phyloP scores from a whole-genome alignment of 2,329 filamentous ascomycete species.

The Delphinella strobiligena region DNA sequence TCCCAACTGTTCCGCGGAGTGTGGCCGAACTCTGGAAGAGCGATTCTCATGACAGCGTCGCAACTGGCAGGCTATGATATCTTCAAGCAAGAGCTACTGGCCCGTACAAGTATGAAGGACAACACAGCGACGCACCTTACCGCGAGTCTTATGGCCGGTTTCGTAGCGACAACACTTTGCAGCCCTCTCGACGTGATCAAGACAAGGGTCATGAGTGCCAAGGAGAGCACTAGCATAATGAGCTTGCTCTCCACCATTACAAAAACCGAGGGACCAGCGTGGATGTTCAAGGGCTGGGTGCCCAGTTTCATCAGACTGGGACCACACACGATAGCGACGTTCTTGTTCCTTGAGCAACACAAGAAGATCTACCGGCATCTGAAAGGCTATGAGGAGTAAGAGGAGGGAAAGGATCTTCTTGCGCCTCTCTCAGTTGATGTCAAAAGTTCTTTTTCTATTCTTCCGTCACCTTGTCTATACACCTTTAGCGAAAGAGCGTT shows the following conservation, averaged over 20 bases:
- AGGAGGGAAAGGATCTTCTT: too few relatives aligned
- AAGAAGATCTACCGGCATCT: constrained; percentile 57
- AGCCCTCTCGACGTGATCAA: constrained; percentile 84
- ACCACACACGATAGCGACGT: constrained; percentile 74
- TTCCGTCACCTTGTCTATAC: too few relatives aligned
- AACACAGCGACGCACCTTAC: constrained; percentile 67
- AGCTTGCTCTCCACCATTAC: constrained; percentile 55
- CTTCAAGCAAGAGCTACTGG: constrained; percentile 60
- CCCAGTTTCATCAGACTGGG: constrained; percentile 60
- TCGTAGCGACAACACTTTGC: constrained; percentile 74
- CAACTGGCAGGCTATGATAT: constrained; percentile 78
- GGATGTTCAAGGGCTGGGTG: constrained; percentile 87
- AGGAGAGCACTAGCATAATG: constrained; percentile 41
- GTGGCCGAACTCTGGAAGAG: constrained; percentile 68
- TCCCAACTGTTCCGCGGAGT: constrained; percentile 68
- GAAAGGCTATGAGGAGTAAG: constrained; percentile 4
- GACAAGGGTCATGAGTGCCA: constrained; percentile 68
- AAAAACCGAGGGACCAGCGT: constrained; percentile 56
- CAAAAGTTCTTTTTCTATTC: too few relatives aligned
- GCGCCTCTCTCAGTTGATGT: too few relatives aligned
- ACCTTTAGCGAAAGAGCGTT: too few relatives aligned
- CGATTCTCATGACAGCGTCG: constrained; percentile 76
- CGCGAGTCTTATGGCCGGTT: constrained; percentile 64
- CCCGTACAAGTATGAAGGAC: constrained; percentile 53
- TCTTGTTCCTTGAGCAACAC: constrained; percentile 77